Conservation (phyloP, 805 yeast species). For the Teunomyces lycoperdinae region DNA sequence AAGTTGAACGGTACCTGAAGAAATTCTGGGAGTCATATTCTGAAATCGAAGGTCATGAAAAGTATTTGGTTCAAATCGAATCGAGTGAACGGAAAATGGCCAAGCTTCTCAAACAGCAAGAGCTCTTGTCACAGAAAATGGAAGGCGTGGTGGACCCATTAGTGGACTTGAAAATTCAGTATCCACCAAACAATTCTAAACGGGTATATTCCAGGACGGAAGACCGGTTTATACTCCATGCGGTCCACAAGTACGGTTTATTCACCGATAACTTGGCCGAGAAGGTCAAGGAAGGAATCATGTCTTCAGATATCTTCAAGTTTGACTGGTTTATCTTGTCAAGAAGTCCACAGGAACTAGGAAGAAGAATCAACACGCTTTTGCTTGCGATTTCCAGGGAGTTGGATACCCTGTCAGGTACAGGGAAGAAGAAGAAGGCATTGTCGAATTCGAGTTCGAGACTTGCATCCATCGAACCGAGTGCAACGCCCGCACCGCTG, state of each 20-base stretch:
- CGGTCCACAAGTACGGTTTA: constrained; percentile 65
- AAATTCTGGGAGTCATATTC: constrained; percentile 62
- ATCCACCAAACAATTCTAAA: constrained; percentile 82
- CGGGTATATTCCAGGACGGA: constrained; percentile 66
- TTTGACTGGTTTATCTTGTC: constrained; percentile 75
- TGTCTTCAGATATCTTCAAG: constrained; percentile 55
- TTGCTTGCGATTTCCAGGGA: constrained; percentile 69
- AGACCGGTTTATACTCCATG: constrained; percentile 62
- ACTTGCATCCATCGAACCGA: constrained; percentile 36
- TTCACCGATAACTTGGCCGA: constrained; percentile 59
- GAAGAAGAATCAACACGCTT: constrained; percentile 66
- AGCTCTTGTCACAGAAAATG: constrained; percentile 51
- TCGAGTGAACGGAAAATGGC: constrained; percentile 67
- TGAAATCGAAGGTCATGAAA: constrained; percentile 68
- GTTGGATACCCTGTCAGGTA: constrained; percentile 57
- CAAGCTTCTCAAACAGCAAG: constrained; percentile 53
- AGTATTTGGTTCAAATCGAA: constrained; percentile 69
- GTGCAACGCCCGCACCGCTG: neutral
- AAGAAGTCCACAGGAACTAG: constrained; percentile 68
- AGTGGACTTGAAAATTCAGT: constrained; percentile 60
- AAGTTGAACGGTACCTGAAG: constrained; percentile 55
- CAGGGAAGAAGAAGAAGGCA: constrained; percentile 38
- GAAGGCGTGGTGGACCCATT: constrained; percentile 56
- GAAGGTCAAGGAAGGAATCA: constrained; percentile 61
- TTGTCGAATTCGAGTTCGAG: constrained; percentile 26